phyloP scores from a whole-genome alignment of 495 filamentous ascomycete genomes.

The Aspergillus panamensis region DNA sequence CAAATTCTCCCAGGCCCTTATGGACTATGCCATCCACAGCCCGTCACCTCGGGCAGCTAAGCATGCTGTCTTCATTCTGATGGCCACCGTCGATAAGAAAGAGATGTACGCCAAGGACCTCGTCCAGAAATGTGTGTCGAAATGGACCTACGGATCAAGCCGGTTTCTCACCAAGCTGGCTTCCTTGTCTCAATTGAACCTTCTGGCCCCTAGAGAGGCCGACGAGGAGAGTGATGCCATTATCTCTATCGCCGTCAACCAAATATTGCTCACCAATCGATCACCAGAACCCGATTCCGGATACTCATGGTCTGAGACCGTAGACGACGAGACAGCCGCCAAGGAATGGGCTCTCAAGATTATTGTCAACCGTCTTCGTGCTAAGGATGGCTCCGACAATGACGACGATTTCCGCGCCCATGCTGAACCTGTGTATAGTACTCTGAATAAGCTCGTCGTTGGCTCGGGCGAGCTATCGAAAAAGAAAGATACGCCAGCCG shows the following conservation, averaged over 20 bases:
- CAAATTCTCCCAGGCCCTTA: conserved; percentile 76
- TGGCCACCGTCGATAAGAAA: conserved; percentile 74
- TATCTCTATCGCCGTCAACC: conserved; percentile 70
- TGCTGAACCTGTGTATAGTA: conserved; percentile 66
- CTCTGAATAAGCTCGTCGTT: conserved; percentile 70
- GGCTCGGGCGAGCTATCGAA: conserved; percentile 77
- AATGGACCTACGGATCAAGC: conserved; percentile 70
- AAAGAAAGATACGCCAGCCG: conserved; percentile 65
- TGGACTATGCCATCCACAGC: conserved; percentile 76
- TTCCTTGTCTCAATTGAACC: conserved; percentile 75
- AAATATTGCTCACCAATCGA: conserved; percentile 69
- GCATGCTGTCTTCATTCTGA: conserved; percentile 85
- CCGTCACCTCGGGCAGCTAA: conserved; percentile 81
- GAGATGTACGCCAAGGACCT: conserved; percentile 86
- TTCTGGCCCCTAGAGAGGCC: conserved; percentile 69
- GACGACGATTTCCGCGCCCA: conserved; percentile 59
- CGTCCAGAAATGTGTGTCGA: conserved; percentile 65
- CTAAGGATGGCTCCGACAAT: conserved; percentile 51
- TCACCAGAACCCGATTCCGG: conserved; percentile 44
- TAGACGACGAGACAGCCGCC: conserved; percentile 76
- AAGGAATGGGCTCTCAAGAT: conserved; percentile 88
- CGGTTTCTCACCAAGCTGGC: conserved; percentile 83
- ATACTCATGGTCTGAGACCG: conserved; percentile 65
- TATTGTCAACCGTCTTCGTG: conserved; percentile 80
- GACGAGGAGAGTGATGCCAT: conserved; percentile 72